phyloP scores from a whole-genome alignment of 371 early-diverging fungal genomes.

The Smittium culicis region DNA sequence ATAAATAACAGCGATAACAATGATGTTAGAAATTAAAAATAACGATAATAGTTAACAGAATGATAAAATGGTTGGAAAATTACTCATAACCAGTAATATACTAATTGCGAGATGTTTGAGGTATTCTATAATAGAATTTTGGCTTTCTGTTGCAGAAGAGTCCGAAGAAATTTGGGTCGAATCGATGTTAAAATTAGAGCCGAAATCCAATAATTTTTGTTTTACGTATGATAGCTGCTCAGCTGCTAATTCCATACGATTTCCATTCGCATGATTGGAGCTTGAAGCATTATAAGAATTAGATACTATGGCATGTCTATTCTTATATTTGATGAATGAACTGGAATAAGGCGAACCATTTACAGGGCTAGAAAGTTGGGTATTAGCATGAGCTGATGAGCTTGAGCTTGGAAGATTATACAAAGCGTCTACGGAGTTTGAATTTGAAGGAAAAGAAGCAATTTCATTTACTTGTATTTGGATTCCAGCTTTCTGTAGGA shows the following conservation, averaged over 20 bases:
- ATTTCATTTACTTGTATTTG: background rate
- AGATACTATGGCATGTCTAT: background rate
- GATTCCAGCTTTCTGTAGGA: background rate
- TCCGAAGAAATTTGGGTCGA: background rate
- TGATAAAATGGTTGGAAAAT: too few species aligned
- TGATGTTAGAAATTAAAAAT: conserved; percentile 1
- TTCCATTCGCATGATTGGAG: background rate
- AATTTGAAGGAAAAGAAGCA: background rate
- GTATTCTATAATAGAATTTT: background rate
- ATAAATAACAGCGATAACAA: conserved; percentile 10
- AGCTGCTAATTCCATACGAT: background rate
- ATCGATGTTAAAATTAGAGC: background rate
- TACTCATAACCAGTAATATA: background rate
- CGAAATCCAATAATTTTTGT: background rate
- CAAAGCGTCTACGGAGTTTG: background rate
- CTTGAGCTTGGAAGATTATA: background rate
- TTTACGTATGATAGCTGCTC: background rate
- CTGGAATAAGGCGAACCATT: background rate
- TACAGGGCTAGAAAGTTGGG: background rate
- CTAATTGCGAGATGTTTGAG: background rate
- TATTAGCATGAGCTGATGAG: background rate
- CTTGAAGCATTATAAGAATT: background rate
- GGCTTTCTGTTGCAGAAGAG: background rate
- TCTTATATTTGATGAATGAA: too few species aligned
- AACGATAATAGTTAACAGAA: too few species aligned